Evolutionary conservation across 441 rosid species (phyloP), one percentile per base, ranked within the genome.

Genomic region (Corymbia calophylla): DNA sequence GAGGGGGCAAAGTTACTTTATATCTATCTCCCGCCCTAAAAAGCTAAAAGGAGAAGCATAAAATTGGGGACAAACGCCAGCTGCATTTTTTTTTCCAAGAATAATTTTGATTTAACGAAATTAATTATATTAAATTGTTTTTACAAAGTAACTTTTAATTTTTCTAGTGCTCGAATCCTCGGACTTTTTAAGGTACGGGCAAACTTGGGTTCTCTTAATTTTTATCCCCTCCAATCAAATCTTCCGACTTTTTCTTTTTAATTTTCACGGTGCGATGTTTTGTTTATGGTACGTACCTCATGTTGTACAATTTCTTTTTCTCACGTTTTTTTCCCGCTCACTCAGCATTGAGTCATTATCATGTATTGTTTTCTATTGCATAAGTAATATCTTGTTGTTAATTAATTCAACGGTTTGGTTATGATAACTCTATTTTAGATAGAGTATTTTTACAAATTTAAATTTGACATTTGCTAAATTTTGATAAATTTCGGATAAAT

Each of bases 361-460:
- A 0, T 7, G 3, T 10, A 14, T 10, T 3, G 7, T 3, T 58
- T 11, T 58, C 5, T 25, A 7, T 25, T 3, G 1, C 3, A 25
- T 25, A 25, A 58, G n/a, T 27, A 27, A 12, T 25, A n/a, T 11
- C 15, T 0, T 60, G 7, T 12, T 27, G 27, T 60, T 60, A 25
- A 58, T 58, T 58, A 1, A 58, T 58, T 35, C 39, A 35, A 35
- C 39, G 3, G 39, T 35, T 3, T 35, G 16, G 8, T 35, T 6
- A 5, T 73, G 29, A 35, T 35, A 35, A 35, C 39, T 35, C 39
- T 35, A 35, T 35, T 35, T 35, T 35, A 35, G 3, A 35, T 35
- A 35, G 3, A 35, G 39, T 35, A 35, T 35, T 35, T 35, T 35
- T 35, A 35, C 39, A 35, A 35, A 35, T 35, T 35, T 35, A 35